Percentiles rank a stretch among this genome's conserved stretches.
Evolutionary conservation across 495 filamentous ascomycete genomes (phyloP).

Genomic region (Sporormia fimetaria): DNA sequence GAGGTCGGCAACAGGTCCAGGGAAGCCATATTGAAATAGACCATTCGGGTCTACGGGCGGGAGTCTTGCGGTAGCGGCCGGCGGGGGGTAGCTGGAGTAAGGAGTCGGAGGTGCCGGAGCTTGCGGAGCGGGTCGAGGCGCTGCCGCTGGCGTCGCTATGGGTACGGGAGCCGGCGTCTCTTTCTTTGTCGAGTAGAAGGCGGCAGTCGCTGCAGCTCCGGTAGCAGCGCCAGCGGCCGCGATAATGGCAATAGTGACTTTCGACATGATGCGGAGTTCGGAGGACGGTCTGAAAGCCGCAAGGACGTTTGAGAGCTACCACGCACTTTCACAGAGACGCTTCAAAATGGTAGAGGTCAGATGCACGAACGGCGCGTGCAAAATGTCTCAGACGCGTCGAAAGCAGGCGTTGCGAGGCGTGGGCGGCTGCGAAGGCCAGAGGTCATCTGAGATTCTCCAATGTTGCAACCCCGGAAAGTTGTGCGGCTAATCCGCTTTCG

Average conservation of each 20-base stretch:
- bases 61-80: conserved; percentile 31
- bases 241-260: conserved; percentile 65
- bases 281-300: too few species aligned
- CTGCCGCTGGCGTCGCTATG: conserved; percentile 33
- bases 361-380: conserved; percentile 23
- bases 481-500: background rate
- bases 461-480: conserved; percentile 6
- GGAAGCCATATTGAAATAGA: conserved; percentile 94
- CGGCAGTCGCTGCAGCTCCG: conserved; percentile 71
- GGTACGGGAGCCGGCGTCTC: conserved; percentile 37
- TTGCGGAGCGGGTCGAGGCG: conserved; percentile 36
- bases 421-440: conserved; percentile 7
- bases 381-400: conserved; percentile 24
- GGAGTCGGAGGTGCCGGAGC: conserved; percentile 21
- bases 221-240: conserved; percentile 82
- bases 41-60: conserved; percentile 72
- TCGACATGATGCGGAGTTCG: conserved; percentile 28
- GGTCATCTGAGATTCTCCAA: conserved; percentile 20
- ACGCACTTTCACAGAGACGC: background rate
- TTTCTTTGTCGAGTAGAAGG: conserved; percentile 56
- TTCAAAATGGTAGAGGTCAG: conserved; percentile 20
- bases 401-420: conserved; percentile 6
- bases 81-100: conserved; percentile 24
- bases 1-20: conserved; percentile 77
- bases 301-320: background rate